Percentiles rank a stretch among this genome's conserved stretches.
Evolutionary conservation across 148 eudicot species (phyloP).

Genomic region (Bassia scoparia): DNA sequence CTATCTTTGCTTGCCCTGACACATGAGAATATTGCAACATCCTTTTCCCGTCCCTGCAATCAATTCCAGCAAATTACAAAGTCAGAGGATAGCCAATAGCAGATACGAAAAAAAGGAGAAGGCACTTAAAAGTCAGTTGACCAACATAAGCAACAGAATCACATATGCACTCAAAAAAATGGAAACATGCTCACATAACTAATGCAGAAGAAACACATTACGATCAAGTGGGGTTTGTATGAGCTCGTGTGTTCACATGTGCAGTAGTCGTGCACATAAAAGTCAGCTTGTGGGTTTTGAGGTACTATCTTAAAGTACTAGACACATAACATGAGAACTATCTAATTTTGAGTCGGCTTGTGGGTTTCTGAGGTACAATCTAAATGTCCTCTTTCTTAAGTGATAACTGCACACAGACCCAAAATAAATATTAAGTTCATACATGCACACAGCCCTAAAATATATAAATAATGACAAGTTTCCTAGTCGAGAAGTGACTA

Average conservation of each 20-base stretch:
- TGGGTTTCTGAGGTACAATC: too few species aligned
- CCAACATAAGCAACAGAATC: background rate
- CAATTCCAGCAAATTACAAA: conserved; percentile 10
- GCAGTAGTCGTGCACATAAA: background rate
- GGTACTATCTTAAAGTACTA: background rate
- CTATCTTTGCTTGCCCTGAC: conserved; percentile 74
- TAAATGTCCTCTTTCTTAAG: too few species aligned
- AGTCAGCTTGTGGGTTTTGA: background rate
- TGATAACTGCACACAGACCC: too few species aligned
- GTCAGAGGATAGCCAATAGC: conserved; percentile 1
- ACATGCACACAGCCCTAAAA: too few species aligned
- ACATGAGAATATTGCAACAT: conserved; percentile 94
- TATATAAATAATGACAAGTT: too few species aligned
- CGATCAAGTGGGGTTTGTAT: background rate
- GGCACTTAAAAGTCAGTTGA: background rate
- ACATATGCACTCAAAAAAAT: background rate
- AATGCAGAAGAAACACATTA: background rate
- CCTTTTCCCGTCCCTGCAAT: conserved; percentile 90
- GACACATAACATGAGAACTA: background rate
- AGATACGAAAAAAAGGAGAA: background rate
- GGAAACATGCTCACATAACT: background rate
- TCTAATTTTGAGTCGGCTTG: too few species aligned
- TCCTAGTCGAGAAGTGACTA: background rate
- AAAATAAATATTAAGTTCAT: too few species aligned
- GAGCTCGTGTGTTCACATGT: background rate